Base-by-base conservation (phyloP, 768 basidiomycete species). In the Pleurotus pulmonarius region DNA sequence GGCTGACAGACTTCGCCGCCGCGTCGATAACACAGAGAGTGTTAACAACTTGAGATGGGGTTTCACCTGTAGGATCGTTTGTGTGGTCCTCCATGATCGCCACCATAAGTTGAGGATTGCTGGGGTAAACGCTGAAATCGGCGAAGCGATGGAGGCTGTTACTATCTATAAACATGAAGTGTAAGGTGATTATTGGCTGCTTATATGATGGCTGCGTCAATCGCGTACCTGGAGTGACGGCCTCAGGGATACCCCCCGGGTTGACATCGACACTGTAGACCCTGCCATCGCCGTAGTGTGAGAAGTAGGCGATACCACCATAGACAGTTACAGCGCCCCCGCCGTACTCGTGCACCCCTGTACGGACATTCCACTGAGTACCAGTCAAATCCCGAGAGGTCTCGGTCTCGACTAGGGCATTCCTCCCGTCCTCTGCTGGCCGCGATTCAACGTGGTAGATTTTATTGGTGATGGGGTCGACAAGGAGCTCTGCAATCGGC, bases 341-440 rank as follows among this genome's bases (percentile, higher is more conserved):
- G 0, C 90, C 88, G 54, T 90, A 90, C 65, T 89, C 88, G 24
- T 88, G 81, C 2, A 90, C 87, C 12, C 75, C 66, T 0, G 81
- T 79, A 34, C 81, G 74, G 4, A 74, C 82, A 65, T 79, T 86
- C 71, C 75, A 87, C 1, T 75, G 75, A 39, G 72, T 67, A 4
- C 76, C 79, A 18, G 84, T 73, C 22, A 85, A 62, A 45, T 85
- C 84, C 44, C 65, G 58, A 12, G 69, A 64, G 24, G 64, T 63
- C 26, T 69, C 53, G 0, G 76, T 75, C 18, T 75, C 68, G 22
- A 86, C 79, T 43, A 85, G 63, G 15, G 80, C 64, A 15, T 76
- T 76, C 22, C 59, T 41, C 16, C 61, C 61, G 13, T 43, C 59
- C 34, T 62, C 59, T 44, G 58, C 37, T 8, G 61, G 61, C 29